Conservation (phyloP, 1,284 basidiomycete species). For the Takashimella koratensis region DNA sequence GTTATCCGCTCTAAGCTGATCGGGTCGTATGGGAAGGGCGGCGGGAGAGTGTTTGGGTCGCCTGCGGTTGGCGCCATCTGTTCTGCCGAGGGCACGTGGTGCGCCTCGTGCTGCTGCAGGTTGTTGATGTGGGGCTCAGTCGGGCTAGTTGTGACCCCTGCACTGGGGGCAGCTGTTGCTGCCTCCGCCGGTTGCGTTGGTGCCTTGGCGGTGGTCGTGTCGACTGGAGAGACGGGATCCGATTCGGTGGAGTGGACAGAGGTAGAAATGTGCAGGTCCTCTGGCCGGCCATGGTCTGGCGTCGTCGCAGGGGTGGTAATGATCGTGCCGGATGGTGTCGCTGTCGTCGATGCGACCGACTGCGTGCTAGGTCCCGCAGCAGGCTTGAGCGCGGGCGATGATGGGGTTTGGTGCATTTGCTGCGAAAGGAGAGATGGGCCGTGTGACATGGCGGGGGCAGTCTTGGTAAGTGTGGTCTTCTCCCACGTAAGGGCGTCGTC, state of each 20-base stretch:
- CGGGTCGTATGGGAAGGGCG: constrained; percentile 58
- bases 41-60: constrained; percentile 55
- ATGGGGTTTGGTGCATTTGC: constrained; percentile 57
- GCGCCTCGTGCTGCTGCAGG: constrained; percentile 34
- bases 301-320: constrained; percentile 45
- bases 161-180: not conserved
- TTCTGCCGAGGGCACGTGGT: constrained; percentile 28
- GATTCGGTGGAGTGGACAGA: constrained; percentile 37
- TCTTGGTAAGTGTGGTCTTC: constrained; percentile 55
- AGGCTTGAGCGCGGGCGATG: constrained; percentile 14
- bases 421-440: constrained; percentile 80
- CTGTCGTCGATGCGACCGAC: constrained; percentile 28
- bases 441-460: constrained; percentile 44
- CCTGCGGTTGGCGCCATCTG: constrained; percentile 52
- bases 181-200: constrained; percentile 2
- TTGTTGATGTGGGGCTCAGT: constrained; percentile 36
- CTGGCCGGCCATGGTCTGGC: constrained; percentile 41
- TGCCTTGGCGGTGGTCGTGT: not conserved
- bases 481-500: constrained; percentile 55
- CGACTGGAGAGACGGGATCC: constrained; percentile 14
- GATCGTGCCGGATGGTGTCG: constrained; percentile 39
- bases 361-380: constrained; percentile 12
- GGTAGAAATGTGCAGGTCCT: constrained; percentile 49
- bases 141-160: constrained; percentile 14
- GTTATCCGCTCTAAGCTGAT: constrained; percentile 76